A percentile compares a stretch with the other conserved stretches of the same genome.
Conservation (phyloP, 2,329 filamentous ascomycete genomes). For the Clonostachys byssicola region DNA sequence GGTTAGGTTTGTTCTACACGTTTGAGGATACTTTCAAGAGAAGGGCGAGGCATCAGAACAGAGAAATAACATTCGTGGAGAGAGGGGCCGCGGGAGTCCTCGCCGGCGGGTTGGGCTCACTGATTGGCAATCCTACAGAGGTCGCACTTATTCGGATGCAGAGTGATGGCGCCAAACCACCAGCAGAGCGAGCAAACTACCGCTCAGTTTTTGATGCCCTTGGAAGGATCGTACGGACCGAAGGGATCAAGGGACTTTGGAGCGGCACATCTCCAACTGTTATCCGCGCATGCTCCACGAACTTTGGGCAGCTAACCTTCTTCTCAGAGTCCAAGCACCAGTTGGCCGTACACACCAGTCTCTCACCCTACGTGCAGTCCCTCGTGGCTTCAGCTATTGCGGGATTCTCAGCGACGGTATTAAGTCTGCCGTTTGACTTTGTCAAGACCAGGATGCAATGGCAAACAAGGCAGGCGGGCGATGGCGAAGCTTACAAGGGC, state of each 20-base stretch:
- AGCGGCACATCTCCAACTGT: conserved; percentile 87
- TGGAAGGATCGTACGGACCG: conserved; percentile 69
- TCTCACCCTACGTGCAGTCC: conserved; percentile 67
- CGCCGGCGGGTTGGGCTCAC: conserved; percentile 86
- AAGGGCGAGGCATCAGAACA: conserved; percentile 68
- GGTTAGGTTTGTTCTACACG: conserved; percentile 94
- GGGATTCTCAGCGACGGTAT: conserved; percentile 96
- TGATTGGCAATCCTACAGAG: conserved; percentile 95
- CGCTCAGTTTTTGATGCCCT: conserved; percentile 91
- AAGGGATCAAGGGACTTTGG: conserved; percentile 84
- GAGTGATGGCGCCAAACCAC: conserved; percentile 85
- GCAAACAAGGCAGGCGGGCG: conserved; percentile 76
- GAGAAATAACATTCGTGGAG: conserved; percentile 76
- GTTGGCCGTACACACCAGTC: conserved; percentile 64
- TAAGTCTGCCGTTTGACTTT: conserved; percentile 95
- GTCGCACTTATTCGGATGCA: conserved; percentile 97
- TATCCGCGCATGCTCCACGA: conserved; percentile 93
- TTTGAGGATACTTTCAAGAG: conserved; percentile 73
- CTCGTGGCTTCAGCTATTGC: conserved; percentile 84
- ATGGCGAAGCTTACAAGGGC: conserved; percentile 78
- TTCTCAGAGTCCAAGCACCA: conserved; percentile 95
- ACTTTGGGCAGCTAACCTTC: conserved; percentile 96
- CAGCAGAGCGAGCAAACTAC: conserved; percentile 85
- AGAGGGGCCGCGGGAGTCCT: conserved; percentile 79
- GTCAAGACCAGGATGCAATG: conserved; percentile 97